Percentiles rank a stretch among this genome's conserved stretches.
phyloP scores from a whole-genome alignment of 1,284 basidiomycete species.

The Termitomyces sp. region DNA sequence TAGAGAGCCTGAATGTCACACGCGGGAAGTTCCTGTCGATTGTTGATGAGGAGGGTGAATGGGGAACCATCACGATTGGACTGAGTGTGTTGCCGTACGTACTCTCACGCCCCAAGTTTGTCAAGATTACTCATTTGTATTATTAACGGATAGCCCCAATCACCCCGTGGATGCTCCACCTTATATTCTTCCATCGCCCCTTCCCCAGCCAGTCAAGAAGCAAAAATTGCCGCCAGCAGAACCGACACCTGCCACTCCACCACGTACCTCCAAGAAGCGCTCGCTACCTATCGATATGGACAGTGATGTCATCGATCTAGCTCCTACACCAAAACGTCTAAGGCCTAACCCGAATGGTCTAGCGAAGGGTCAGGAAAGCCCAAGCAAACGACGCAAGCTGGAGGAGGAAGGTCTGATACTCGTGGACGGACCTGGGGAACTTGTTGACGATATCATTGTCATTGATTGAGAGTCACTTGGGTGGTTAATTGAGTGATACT shows the following conservation, averaged over 20 bases:
- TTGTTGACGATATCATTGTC: constrained; percentile 51
- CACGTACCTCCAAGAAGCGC: constrained; percentile 46
- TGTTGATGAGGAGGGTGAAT: constrained; percentile 83
- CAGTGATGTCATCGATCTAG: constrained; percentile 45
- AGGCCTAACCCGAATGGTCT: constrained; percentile 26
- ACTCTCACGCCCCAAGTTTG: not conserved
- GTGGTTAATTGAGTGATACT: not conserved
- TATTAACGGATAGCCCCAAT: constrained; percentile 37
- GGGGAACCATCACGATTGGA: constrained; percentile 69
- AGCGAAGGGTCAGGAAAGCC: constrained; percentile 32
- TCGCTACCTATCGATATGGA: constrained; percentile 44
- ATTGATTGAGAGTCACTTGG: constrained; percentile 39
- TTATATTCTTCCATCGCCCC: constrained; percentile 56
- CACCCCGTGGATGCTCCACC: constrained; percentile 45
- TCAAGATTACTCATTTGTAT: constrained; percentile 1
- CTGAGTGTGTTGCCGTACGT: constrained; percentile 70
- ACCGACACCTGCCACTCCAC: constrained; percentile 39
- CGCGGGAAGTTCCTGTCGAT: constrained; percentile 82
- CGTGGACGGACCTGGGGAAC: constrained; percentile 54
- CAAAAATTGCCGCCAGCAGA: constrained; percentile 37
- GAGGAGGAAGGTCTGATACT: constrained; percentile 71
- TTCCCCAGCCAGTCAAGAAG: constrained; percentile 51
- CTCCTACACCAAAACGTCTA: constrained; percentile 51
- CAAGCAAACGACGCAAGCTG: constrained; percentile 57
- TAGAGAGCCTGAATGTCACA: constrained; percentile 68